Conservation (phyloP, 306 rosid species). For the Herpetospermum pedunculosum region DNA sequence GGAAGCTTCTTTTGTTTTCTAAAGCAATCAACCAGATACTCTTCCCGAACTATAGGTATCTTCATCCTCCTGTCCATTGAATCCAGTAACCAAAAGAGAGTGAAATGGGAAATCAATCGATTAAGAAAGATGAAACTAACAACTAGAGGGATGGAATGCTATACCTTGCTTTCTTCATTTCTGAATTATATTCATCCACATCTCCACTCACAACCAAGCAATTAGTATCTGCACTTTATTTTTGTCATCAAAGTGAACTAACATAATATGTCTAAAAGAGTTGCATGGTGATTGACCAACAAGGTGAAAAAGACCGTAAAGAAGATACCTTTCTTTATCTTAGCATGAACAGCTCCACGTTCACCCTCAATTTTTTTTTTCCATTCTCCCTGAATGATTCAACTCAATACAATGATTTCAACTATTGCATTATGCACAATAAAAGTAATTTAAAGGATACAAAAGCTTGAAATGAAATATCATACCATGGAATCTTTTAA, state of each 20-base stretch:
- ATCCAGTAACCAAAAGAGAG: constrained; percentile 11
- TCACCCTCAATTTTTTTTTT: constrained; percentile 44
- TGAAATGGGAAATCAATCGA: constrained; percentile 1
- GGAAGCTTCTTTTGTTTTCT: constrained; percentile 69
- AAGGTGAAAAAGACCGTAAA: neutral
- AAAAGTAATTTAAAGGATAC: neutral
- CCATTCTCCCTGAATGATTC: constrained; percentile 64
- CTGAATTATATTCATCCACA: constrained; percentile 41
- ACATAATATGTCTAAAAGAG: neutral
- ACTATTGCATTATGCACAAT: neutral
- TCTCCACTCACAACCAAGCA: constrained; percentile 77
- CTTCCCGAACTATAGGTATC: constrained; percentile 75
- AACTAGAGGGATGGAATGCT: constrained; percentile 16
- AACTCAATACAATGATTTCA: neutral
- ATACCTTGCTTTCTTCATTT: constrained; percentile 77
- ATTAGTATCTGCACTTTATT: constrained; percentile 56
- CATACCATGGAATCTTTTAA: constrained; percentile 48
- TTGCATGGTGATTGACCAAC: neutral
- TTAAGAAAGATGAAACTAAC: constrained; percentile 4
- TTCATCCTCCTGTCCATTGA: constrained; percentile 67
- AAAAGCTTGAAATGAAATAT: constrained; percentile 14
- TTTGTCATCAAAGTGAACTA: constrained; percentile 7
- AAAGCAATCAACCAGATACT: constrained; percentile 76
- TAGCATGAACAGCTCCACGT: constrained; percentile 64
- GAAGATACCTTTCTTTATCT: constrained; percentile 66